Evolutionary conservation across 257 asterid species (phyloP).

Genomic region (Solanum chmielewskii): DNA sequence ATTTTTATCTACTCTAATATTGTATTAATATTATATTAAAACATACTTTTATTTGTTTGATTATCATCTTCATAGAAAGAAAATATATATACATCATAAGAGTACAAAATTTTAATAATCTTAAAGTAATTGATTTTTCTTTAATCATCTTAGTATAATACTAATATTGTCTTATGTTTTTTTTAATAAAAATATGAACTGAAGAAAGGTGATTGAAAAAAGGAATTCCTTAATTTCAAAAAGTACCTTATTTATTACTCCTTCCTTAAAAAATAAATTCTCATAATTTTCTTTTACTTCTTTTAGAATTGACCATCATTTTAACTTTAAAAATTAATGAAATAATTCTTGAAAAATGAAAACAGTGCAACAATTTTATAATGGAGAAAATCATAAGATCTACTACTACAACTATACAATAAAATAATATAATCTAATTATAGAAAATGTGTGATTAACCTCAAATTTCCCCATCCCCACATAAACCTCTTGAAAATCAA

Average conservation of each 20-base stretch:
- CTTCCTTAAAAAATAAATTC: no score
- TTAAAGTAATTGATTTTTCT: no score
- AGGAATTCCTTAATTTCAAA: neutral
- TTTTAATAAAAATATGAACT: neutral
- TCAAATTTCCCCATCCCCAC: neutral
- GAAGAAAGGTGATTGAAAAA: neutral
- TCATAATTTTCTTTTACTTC: neutral
- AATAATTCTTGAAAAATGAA: neutral
- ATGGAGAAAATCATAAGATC: no score
- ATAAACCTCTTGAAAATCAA: neutral
- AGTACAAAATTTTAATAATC: neutral
- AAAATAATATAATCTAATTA: neutral
- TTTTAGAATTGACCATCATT: neutral
- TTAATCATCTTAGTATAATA: neutral
- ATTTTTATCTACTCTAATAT: neutral
- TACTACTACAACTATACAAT: neutral
- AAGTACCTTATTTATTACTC: neutral
- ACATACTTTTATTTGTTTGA: neutral
- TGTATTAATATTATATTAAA: neutral
- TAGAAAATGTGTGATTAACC: neutral
- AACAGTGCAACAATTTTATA: no score
- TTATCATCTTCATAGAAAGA: neutral
- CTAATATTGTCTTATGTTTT: neutral
- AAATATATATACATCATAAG: neutral
- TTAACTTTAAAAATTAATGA: no score